phyloP scores from a whole-genome alignment of 768 basidiomycete species.

The Lepiota brunneoincarnata region DNA sequence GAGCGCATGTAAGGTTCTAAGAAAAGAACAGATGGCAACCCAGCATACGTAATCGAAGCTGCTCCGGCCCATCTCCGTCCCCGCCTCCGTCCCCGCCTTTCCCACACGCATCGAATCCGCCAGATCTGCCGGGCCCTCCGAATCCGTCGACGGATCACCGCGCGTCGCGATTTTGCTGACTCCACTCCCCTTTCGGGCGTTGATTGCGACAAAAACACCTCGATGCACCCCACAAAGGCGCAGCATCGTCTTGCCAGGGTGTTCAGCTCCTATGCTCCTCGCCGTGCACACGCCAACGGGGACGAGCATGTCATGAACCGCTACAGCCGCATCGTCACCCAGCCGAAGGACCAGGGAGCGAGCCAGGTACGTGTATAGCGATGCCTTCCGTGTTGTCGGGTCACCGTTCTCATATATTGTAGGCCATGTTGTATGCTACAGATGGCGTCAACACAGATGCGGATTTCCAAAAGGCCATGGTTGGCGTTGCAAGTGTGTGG shows the following conservation, averaged over 20 bases:
- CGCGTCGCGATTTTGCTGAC: neutral
- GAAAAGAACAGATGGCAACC: conserved; percentile 50
- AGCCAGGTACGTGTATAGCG: conserved; percentile 60
- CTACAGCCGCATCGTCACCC: conserved; percentile 81
- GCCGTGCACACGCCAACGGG: conserved; percentile 13
- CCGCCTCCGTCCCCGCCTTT: conserved; percentile 9
- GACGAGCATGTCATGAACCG: conserved; percentile 53
- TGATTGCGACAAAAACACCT: neutral
- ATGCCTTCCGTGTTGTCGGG: conserved; percentile 1
- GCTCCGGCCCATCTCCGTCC: conserved; percentile 15
- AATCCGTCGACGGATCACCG: conserved; percentile 6
- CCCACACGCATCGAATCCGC: too few species aligned
- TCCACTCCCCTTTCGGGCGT: neutral
- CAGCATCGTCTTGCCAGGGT: conserved; percentile 31
- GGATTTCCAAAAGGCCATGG: conserved; percentile 96
- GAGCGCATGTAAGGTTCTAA: conserved; percentile 42
- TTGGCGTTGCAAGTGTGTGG: conserved; percentile 97
- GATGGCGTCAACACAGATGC: conserved; percentile 78
- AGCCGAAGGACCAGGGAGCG: conserved; percentile 92
- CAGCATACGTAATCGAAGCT: conserved; percentile 41
- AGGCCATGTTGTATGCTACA: conserved; percentile 99
- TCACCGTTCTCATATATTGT: conserved; percentile 8
- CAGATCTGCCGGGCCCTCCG: neutral
- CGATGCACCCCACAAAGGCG: conserved; percentile 19
- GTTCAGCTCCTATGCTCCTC: conserved; percentile 37